phyloP scores from a whole-genome alignment of 306 rosid genomes.

The Cicer chorassanicum region DNA sequence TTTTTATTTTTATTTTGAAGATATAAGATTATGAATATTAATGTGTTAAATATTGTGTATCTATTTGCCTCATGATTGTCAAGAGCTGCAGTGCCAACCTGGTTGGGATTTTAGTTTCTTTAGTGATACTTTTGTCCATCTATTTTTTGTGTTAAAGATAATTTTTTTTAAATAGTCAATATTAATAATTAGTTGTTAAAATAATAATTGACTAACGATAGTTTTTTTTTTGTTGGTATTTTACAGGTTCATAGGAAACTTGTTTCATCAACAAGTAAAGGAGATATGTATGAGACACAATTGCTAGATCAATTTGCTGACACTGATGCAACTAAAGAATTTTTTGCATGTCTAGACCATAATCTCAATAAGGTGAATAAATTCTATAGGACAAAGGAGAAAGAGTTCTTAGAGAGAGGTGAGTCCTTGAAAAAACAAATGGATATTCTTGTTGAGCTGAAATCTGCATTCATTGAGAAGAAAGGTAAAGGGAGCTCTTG shows the following conservation, averaged over 20 bases:
- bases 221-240: not conserved
- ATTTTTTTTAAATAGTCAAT: too few species aligned
- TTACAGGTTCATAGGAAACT: constrained; percentile 84
- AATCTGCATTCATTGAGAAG: constrained; percentile 62
- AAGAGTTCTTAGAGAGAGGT: constrained; percentile 87
- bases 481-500: constrained; percentile 50
- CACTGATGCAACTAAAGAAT: constrained; percentile 78
- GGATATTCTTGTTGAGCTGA: constrained; percentile 76
- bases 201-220: not conserved
- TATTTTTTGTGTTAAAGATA: too few species aligned
- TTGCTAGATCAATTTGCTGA: constrained; percentile 83
- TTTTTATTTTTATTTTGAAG: not conserved
- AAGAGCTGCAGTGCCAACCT: too few species aligned
- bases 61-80: not conserved
- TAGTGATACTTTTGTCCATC: too few species aligned
- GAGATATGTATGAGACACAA: constrained; percentile 91
- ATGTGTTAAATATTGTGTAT: not conserved
- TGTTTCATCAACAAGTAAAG: constrained; percentile 75
- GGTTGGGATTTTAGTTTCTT: too few species aligned
- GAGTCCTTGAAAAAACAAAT: constrained; percentile 82
- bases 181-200: too few species aligned
- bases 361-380: constrained; percentile 91
- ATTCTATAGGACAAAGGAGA: constrained; percentile 77
- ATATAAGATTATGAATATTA: not conserved
- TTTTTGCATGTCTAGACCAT: constrained; percentile 78